Percentiles rank a stretch among this genome's conserved stretches.
Evolutionary conservation across 169 alveolate genomes (phyloP).

Genomic region (Ichthyophthirius multifiliis): DNA sequence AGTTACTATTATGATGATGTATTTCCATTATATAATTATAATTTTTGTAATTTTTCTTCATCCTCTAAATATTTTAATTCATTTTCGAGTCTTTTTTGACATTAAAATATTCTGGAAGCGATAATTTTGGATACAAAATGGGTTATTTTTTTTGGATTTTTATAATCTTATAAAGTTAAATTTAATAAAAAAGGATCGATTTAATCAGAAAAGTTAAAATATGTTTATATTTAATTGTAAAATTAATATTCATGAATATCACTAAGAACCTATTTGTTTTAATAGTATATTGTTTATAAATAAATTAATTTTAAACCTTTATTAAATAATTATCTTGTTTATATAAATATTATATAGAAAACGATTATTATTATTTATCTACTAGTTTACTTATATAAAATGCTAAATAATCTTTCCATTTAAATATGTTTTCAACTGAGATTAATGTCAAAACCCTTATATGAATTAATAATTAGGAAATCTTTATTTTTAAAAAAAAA

Average conservation of each 20-base stretch:
- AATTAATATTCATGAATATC: not conserved
- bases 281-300: not conserved
- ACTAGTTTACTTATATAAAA: not conserved
- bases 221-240: not conserved
- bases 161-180: not conserved
- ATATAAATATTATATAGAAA: not conserved
- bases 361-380: not conserved
- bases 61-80: not conserved
- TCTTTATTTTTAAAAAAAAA: not conserved
- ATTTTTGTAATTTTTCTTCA: not conserved
- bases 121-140: not conserved
- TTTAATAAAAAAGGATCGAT: conserved; percentile 1
- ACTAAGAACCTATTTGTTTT: not conserved
- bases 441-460: not conserved
- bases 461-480: not conserved
- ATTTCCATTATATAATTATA: not conserved
- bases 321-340: not conserved
- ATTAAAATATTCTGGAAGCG: not conserved
- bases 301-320: not conserved
- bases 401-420: not conserved
- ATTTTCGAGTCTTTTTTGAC: not conserved
- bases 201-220: not conserved
- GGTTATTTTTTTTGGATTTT: not conserved
- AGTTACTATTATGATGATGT: not conserved
- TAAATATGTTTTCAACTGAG: not conserved